Conservation (phyloP, 306 rosid species). For the Argentina anserina region DNA sequence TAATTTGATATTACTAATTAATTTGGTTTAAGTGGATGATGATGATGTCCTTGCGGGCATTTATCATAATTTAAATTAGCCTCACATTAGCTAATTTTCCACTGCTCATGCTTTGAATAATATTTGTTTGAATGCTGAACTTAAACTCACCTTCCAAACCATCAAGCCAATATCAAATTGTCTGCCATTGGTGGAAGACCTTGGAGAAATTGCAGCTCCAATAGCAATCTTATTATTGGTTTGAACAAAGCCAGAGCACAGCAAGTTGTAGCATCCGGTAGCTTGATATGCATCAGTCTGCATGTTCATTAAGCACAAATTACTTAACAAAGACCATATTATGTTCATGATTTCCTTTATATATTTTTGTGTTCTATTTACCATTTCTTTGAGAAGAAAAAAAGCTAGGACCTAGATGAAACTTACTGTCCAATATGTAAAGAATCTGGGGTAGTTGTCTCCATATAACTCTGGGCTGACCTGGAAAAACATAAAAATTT, state of each 20-base stretch:
- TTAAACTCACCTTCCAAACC: constrained; percentile 86
- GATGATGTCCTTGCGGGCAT: neutral
- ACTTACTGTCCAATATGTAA: constrained; percentile 99
- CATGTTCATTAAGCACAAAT: constrained; percentile 11
- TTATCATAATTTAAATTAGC: neutral
- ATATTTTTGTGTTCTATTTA: neutral
- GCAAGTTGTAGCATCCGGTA: constrained; percentile 95
- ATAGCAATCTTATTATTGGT: constrained; percentile 90
- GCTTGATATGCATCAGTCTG: constrained; percentile 98
- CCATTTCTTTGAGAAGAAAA: neutral
- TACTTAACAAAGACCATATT: neutral
- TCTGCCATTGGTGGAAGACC: constrained; percentile 67
- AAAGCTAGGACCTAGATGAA: neutral
- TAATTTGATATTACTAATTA: constrained; percentile 7
- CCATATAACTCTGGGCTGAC: constrained; percentile 97
- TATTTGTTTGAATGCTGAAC: neutral
- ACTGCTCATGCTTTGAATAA: constrained; percentile 9
- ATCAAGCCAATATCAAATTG: constrained; percentile 94
- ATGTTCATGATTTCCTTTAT: neutral
- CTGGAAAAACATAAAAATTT: constrained; percentile 32
- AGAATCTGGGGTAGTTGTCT: constrained; percentile 89
- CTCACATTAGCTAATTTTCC: neutral
- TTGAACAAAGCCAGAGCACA: constrained; percentile 96
- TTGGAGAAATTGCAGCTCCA: constrained; percentile 97
- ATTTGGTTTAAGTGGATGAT: constrained; percentile 2